Conservation (phyloP, 257 asterid species). For the Scutellaria baicalensis region DNA sequence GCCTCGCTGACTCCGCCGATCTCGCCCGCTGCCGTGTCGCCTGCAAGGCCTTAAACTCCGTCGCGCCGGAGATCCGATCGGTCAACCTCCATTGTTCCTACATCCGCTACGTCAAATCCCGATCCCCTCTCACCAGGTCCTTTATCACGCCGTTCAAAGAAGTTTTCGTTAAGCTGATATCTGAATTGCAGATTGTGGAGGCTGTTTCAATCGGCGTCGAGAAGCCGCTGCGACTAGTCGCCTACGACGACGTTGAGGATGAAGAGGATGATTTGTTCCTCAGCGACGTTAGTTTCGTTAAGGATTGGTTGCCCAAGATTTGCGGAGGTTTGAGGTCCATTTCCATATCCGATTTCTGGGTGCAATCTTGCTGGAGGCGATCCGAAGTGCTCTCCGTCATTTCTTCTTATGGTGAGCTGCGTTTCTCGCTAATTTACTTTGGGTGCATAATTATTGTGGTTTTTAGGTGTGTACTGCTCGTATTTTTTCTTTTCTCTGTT, state of each 20-base stretch:
- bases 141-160: constrained; percentile 60
- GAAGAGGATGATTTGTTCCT: constrained; percentile 61
- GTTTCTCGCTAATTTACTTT: neutral
- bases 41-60: constrained; percentile 47
- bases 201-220: constrained; percentile 56
- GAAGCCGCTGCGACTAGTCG: constrained; percentile 41
- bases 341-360: constrained; percentile 68
- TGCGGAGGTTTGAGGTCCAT: constrained; percentile 35
- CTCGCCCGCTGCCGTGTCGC: constrained; percentile 64
- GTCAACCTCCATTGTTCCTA: constrained; percentile 54
- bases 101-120: constrained; percentile 59
- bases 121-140: constrained; percentile 39
- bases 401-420: constrained; percentile 49
- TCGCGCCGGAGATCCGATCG: constrained; percentile 49
- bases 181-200: constrained; percentile 38
- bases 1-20: constrained; percentile 54
- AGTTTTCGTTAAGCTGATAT: constrained; percentile 35
- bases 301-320: constrained; percentile 49
- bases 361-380: constrained; percentile 76
- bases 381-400: constrained; percentile 43
- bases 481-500: neutral
- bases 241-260: constrained; percentile 51
- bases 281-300: constrained; percentile 38
- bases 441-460: neutral
- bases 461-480: neutral